Conservation (phyloP, 257 asterid species). For the Solanum commersonii region DNA sequence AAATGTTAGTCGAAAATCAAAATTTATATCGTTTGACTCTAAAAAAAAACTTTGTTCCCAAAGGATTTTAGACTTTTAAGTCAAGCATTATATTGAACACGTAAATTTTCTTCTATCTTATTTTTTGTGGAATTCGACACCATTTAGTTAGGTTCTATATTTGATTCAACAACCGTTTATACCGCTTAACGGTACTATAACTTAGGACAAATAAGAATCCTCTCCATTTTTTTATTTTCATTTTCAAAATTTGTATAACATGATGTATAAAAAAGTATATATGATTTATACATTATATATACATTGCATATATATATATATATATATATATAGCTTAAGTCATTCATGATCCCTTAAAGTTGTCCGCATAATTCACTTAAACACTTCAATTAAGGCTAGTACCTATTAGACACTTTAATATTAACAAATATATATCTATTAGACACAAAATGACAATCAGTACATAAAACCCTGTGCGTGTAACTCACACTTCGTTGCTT, state of each 20-base stretch:
- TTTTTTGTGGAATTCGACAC: neutral
- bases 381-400: too few species aligned
- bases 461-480: too few species aligned
- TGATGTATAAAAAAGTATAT: neutral
- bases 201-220: neutral
- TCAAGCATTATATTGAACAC: neutral
- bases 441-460: too few species aligned
- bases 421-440: too few species aligned
- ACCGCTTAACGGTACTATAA: neutral
- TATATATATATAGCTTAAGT: too few species aligned
- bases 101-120: neutral
- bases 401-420: too few species aligned
- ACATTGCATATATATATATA: neutral
- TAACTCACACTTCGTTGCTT: too few species aligned
- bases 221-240: neutral
- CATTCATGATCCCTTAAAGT: too few species aligned
- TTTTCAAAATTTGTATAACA: neutral
- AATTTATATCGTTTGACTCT: too few species aligned
- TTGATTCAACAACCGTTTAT: neutral
- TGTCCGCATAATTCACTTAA: too few species aligned
- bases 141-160: neutral
- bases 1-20: too few species aligned
- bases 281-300: neutral
- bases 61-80: neutral
- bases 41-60: too few species aligned